A percentile compares a stretch with the other conserved stretches of the same genome.
These are phyloP conservation scores for Monosporascus sp. DNA, from an alignment of 2,329 filamentous ascomycete species.

Conservation along the genomic window DNA sequence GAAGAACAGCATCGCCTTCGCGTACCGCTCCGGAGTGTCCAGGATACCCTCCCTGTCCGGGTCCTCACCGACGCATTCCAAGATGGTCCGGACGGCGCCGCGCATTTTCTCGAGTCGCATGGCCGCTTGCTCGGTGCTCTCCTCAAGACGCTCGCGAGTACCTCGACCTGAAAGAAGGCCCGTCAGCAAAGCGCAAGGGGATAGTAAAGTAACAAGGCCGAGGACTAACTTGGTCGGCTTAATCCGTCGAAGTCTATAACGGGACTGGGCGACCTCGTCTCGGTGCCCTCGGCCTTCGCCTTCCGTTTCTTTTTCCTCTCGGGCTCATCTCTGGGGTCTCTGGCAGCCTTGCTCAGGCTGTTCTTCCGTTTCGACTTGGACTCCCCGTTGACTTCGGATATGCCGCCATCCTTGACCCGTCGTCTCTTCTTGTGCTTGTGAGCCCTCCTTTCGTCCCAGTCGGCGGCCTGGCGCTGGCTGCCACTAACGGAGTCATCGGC, in stretches of 20 bases:
- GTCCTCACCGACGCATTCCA: slow-evolving; percentile 67
- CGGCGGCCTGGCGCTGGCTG: slow-evolving; percentile 8
- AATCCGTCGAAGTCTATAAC: slow-evolving; percentile 60
- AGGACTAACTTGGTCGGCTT: slow-evolving; percentile 49
- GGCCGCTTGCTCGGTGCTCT: slow-evolving; percentile 46
- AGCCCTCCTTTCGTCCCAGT: slow-evolving; percentile 25
- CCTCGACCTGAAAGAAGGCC: slow-evolving; percentile 45
- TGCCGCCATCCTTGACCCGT: slow-evolving; percentile 22
- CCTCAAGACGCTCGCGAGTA: slow-evolving; percentile 58
- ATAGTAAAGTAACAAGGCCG: background rate
- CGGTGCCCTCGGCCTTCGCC: slow-evolving; percentile 20
- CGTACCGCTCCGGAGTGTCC: slow-evolving; percentile 77
- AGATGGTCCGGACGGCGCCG: slow-evolving; percentile 59
- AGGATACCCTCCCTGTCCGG: slow-evolving; percentile 60
- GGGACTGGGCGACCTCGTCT: slow-evolving; percentile 46
- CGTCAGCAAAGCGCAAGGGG: slow-evolving; percentile 6
- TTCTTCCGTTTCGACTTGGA: slow-evolving; percentile 38
- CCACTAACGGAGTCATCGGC: slow-evolving; percentile 27
- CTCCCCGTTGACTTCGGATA: slow-evolving; percentile 28
- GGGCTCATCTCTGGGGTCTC: slow-evolving; percentile 54
- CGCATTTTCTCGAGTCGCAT: slow-evolving; percentile 53
- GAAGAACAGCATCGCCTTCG: slow-evolving; percentile 92
- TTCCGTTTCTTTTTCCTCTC: slow-evolving; percentile 34
- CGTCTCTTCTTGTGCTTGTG: slow-evolving; percentile 24
- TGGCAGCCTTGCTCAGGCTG: slow-evolving; percentile 57